Base-by-base conservation (phyloP, 202 grass and related monocot genomes). In the Carex arenaria region DNA sequence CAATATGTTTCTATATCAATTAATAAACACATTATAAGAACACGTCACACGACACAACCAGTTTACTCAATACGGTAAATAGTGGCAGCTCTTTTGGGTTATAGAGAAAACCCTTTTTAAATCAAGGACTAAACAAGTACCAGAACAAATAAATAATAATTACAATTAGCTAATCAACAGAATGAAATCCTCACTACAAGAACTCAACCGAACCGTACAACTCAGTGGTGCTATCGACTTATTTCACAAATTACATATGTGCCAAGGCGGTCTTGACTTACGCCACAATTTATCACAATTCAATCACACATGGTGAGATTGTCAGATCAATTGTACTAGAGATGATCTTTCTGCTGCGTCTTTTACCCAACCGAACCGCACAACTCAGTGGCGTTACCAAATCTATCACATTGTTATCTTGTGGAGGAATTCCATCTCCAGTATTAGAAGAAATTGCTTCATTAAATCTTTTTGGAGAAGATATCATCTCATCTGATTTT, bases 311-410 rank as follows among this genome's bases (percentile, higher is more conserved):
- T 22, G 92, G 92, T 1, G 92, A 94, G 51, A 30, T 66, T 12
- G 92, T 94, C 12, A 94, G 62, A 86, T 94, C 92, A 84, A 94
- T 84, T 34, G 87, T 73, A 84, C 69, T 80, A 18, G 81, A 67
- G 45, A 86, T 78, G 47, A 83, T 64, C 4, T 12, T 12, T 64
- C 45, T 52, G 3, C 63, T 8, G 5, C 60, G 78, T 67, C 36
- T 82, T 90, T 73, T 86, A 22, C 15, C 47, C 10, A 78, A 67
- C 38, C 65, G 49, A 28, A n/a, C 74, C 3, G 10, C 43, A 82
- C 2, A 66, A n/a, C 40, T 72, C 2, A 84, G 38, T 12, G 83
- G 85, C 0, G 92, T 94, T 82, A 91, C 76, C 75, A 94, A 66
- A 47, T 94, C 64, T 18, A 94, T 80, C 20, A 94, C 85, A 11